Evolutionary conservation across 2,329 filamentous ascomycete species (phyloP).

Genomic region (Amauroascus verrucosus): DNA sequence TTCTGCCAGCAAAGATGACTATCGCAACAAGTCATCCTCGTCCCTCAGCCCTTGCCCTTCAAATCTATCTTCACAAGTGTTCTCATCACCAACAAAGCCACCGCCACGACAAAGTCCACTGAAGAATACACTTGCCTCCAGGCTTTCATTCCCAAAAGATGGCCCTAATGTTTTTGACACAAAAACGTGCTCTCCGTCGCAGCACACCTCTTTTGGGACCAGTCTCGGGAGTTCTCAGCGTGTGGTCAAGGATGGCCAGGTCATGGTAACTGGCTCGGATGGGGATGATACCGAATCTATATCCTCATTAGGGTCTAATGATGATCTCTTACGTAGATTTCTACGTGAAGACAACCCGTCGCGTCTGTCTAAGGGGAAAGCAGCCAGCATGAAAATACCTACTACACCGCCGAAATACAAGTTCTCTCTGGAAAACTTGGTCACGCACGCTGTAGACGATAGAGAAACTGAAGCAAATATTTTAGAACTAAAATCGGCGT

Average conservation of each 20-base stretch:
- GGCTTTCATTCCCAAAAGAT: background rate
- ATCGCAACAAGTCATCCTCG: background rate
- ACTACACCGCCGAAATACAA: constrained; percentile 43
- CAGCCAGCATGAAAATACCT: constrained; percentile 17
- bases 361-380: constrained; percentile 11
- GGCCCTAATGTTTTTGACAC: background rate
- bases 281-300: constrained; percentile 56
- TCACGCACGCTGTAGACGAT: constrained; percentile 50
- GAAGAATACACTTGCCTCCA: background rate
- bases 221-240: constrained; percentile 15
- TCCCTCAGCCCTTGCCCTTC: constrained; percentile 12
- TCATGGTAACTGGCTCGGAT: constrained; percentile 56
- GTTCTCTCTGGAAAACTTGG: constrained; percentile 53
- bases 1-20: background rate
- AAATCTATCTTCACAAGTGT: constrained; percentile 6
- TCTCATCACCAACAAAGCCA: constrained; percentile 4
- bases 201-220: constrained; percentile 9
- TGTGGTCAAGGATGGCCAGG: constrained; percentile 43
- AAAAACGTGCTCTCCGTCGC: background rate
- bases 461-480: constrained; percentile 48
- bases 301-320: constrained; percentile 45
- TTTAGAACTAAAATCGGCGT: constrained; percentile 26
- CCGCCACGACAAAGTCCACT: background rate
- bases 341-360: constrained; percentile 14
- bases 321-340: constrained; percentile 38